Conservation (phyloP, 352 stramenopile species). For the Thalassiosira allenii region DNA sequence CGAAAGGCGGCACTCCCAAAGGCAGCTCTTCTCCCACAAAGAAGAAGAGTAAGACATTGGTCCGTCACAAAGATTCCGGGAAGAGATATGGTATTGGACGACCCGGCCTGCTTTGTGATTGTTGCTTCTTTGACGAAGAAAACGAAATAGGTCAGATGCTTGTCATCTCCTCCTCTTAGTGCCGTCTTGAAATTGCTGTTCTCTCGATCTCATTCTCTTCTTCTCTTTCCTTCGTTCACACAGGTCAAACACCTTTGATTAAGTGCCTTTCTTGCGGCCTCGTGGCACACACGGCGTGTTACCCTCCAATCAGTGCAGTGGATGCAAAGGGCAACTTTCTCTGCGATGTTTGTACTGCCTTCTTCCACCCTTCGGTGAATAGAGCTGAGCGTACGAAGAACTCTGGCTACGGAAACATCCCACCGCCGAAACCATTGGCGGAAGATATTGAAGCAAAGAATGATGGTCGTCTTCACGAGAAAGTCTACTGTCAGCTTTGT, state of each 20-base stretch:
- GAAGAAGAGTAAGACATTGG: not conserved
- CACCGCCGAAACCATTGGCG: conserved; percentile 14
- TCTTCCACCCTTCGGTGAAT: conserved; percentile 34
- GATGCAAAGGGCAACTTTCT: conserved; percentile 27
- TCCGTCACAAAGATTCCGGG: conserved; percentile 5
- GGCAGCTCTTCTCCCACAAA: not conserved
- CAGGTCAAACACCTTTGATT: conserved; percentile 31
- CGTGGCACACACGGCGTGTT: conserved; percentile 35
- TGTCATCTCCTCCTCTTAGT: too few species aligned
- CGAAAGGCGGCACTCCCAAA: not conserved
- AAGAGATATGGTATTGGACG: conserved; percentile 32
- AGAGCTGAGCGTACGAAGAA: conserved; percentile 10
- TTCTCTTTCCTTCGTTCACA: too few species aligned
- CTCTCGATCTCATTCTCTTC: too few species aligned
- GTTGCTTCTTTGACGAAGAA: conserved; percentile 35
- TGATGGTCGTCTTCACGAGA: conserved; percentile 27
- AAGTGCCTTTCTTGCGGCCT: conserved; percentile 32
- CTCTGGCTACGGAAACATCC: conserved; percentile 4
- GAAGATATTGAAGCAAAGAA: conserved; percentile 32
- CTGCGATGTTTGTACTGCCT: conserved; percentile 26
- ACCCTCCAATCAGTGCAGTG: conserved; percentile 20
- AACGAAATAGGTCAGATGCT: too few species aligned
- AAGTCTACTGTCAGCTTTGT: conserved; percentile 35
- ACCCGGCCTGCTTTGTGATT: conserved; percentile 29
- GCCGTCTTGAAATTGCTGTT: too few species aligned